Evolutionary conservation across 2,329 filamentous ascomycete species (phyloP).

Genomic region (Fusarium nanum): DNA sequence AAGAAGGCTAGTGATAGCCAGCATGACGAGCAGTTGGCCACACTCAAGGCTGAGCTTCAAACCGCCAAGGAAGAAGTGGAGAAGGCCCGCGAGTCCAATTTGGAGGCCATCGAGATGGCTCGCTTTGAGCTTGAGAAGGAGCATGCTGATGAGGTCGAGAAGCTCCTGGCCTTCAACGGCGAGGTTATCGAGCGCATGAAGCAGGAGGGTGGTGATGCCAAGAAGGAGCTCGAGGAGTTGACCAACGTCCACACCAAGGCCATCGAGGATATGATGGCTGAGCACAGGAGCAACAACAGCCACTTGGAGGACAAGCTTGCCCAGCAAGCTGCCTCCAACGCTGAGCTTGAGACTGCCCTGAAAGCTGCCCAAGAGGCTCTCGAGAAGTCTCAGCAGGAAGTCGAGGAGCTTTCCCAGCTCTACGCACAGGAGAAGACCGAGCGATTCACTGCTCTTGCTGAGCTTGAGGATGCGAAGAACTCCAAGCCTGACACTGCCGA

Average conservation of each 20-base stretch:
- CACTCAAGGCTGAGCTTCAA: slow-evolving; percentile 47
- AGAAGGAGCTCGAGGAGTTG: slow-evolving; percentile 59
- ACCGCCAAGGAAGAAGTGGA: slow-evolving; percentile 55
- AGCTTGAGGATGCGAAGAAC: slow-evolving; percentile 68
- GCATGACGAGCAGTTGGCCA: slow-evolving; percentile 51
- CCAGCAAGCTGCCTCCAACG: slow-evolving; percentile 52
- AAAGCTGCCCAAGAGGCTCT: slow-evolving; percentile 57
- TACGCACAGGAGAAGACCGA: slow-evolving; percentile 71
- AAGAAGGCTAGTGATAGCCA: slow-evolving; percentile 54
- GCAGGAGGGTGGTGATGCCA: slow-evolving; percentile 52
- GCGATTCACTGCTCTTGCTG: slow-evolving; percentile 68
- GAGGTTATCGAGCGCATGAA: slow-evolving; percentile 57
- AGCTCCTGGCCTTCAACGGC: slow-evolving; percentile 57
- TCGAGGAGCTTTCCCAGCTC: slow-evolving; percentile 62
- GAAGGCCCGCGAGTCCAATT: slow-evolving; percentile 57
- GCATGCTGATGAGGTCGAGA: slow-evolving; percentile 61
- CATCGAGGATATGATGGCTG: slow-evolving; percentile 55
- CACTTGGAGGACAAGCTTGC: slow-evolving; percentile 53
- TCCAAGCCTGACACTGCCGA: slow-evolving; percentile 67
- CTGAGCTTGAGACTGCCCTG: slow-evolving; percentile 53
- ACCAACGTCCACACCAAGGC: slow-evolving; percentile 53
- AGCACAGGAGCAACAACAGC: slow-evolving; percentile 52
- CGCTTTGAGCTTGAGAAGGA: slow-evolving; percentile 59
- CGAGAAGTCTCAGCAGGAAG: slow-evolving; percentile 60
- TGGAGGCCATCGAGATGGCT: slow-evolving; percentile 58